A percentile compares a stretch with the other conserved stretches of the same genome.
Evolutionary conservation across 2,329 filamentous ascomycete genomes (phyloP).

Genomic region (Colletotrichum sansevieriae): DNA sequence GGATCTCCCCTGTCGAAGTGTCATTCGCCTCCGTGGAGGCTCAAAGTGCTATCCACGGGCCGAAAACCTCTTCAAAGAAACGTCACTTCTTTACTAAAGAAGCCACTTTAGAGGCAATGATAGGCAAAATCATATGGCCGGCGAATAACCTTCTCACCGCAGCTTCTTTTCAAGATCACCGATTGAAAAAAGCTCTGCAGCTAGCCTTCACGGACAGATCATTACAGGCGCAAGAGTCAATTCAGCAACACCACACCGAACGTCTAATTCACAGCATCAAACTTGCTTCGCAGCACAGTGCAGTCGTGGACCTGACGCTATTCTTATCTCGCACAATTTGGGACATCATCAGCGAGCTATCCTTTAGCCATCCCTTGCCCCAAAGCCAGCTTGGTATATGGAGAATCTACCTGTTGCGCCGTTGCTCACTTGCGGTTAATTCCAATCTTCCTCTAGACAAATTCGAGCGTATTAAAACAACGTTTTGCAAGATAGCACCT

Average conservation of each 20-base stretch:
- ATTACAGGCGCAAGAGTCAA: background rate
- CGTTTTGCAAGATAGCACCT: constrained; percentile 18
- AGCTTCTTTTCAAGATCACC: constrained; percentile 1
- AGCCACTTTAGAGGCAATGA: constrained; percentile 27
- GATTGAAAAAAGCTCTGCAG: constrained; percentile 16
- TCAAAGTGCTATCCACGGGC: constrained; percentile 17
- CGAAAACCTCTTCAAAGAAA: background rate
- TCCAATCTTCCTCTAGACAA: background rate
- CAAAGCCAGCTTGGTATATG: constrained; percentile 15
- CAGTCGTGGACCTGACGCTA: constrained; percentile 9
- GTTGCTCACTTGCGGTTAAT: too few relatives aligned
- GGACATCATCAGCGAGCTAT: constrained; percentile 24
- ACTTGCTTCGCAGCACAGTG: background rate
- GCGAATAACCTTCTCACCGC: constrained; percentile 25
- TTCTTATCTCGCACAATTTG: constrained; percentile 11
- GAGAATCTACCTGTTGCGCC: too few relatives aligned
- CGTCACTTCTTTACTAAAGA: constrained; percentile 17
- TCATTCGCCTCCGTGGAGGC: constrained; percentile 21
- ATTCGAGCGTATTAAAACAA: constrained; percentile 14
- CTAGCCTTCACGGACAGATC: constrained; percentile 14
- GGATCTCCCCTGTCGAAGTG: constrained; percentile 11
- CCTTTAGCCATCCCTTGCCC: constrained; percentile 21
- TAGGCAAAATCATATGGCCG: constrained; percentile 30
- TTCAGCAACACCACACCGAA: constrained; percentile 1
- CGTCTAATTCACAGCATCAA: background rate